These are phyloP conservation scores for Kwoniella sp. DNA, from an alignment of 768 basidiomycete genomes.

Conservation along the genomic window DNA sequence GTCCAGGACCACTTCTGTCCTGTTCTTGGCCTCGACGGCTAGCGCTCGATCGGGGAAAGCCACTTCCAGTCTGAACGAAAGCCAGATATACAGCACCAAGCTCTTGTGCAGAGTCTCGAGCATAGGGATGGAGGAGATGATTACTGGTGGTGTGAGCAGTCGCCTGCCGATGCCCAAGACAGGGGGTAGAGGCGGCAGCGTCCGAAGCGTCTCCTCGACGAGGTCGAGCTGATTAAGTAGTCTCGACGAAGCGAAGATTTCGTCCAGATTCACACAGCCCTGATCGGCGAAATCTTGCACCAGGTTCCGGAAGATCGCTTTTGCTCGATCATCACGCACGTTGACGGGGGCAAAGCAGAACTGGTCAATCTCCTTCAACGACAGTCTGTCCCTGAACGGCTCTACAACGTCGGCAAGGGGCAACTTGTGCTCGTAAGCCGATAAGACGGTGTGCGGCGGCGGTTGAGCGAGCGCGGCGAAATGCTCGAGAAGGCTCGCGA, in stretches of 20 bases:
- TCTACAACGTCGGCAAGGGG: slow-evolving; percentile 52
- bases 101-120: slow-evolving; percentile 79
- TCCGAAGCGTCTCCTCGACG: slow-evolving; percentile 58
- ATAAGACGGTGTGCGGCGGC: slow-evolving; percentile 47
- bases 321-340: slow-evolving; percentile 49
- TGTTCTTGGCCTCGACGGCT: slow-evolving; percentile 63
- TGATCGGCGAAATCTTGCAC: slow-evolving; percentile 59
- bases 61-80: slow-evolving; percentile 69
- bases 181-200: slow-evolving; percentile 41
- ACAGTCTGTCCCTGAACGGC: slow-evolving; percentile 42
- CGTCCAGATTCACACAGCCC: slow-evolving; percentile 60
- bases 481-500: slow-evolving; percentile 54
- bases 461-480: slow-evolving; percentile 47
- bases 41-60: slow-evolving; percentile 66
- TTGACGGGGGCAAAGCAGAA: slow-evolving; percentile 56
- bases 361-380: slow-evolving; percentile 52
- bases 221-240: slow-evolving; percentile 59
- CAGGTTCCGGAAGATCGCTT: slow-evolving; percentile 54
- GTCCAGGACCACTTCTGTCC: slow-evolving; percentile 71
- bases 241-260: slow-evolving; percentile 56
- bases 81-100: slow-evolving; percentile 81
- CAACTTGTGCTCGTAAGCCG: slow-evolving; percentile 28
- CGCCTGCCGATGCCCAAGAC: slow-evolving; percentile 21
- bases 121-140: slow-evolving; percentile 44
- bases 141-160: slow-evolving; percentile 30